Base-by-base conservation (phyloP, 352 stramenopile species). In the Pythium rishiriense region DNA sequence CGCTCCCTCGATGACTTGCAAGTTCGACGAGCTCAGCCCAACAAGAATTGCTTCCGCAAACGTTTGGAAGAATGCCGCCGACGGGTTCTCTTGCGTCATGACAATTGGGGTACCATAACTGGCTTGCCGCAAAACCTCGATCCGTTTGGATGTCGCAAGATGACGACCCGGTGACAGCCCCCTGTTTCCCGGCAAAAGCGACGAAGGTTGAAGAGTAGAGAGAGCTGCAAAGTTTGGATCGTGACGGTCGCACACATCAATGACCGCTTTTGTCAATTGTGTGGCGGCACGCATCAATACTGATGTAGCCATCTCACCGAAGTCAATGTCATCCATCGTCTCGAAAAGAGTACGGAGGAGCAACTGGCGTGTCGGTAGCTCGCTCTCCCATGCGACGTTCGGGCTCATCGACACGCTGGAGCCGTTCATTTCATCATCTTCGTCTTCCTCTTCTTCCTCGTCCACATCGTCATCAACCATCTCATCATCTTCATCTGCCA, bases 81-180 rank as follows among this genome's bases (percentile, higher is more conserved):
- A 70, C 21, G 82, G 68, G 22, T 41, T 31, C 42, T 73, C 69
- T 47, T 91, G 47, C 6, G 29, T 71, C 3, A 70, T 56, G 43
- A 94, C 80, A 45, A 75, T 67, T 4, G 87, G 69, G n/a, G 79
- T 71, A 2, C 87, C 87, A 52, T 94, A 93, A 4, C 78, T 74
- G 1, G 87, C 85, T 59, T 93, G 73, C 4, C 85, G 81, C 24
- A 94, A 67, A 22, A 82, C 86, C 58, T 96, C 81, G 29, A 96
- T 93, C 3, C 87, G 76, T 49, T 87, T 90, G 29, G 81, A 81
- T 10, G 86, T 94, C 14, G 84, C 84, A 39, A 96, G 75, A 61
- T 93, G 83, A 14, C 84, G 73, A 11, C 86, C 86, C 35, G 84
- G 87, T 14, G 87, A 94, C 42, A 96, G 33, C 11, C 87, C 86